phyloP scores from a whole-genome alignment of 257 asterid genomes.

The Ocimum tenuiflorum region DNA sequence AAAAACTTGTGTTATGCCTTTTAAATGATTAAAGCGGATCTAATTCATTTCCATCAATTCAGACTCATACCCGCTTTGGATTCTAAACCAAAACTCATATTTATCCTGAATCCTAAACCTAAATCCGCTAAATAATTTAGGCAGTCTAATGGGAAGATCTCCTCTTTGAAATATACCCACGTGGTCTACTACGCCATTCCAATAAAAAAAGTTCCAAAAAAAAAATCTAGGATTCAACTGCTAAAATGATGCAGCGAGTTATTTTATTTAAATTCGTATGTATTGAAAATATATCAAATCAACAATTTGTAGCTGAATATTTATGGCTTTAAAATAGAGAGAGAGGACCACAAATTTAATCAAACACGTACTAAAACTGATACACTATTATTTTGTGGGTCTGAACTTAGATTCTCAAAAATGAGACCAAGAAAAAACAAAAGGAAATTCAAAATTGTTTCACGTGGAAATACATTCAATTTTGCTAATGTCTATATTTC shows the following conservation, averaged over 20 bases:
- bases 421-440: conserved; percentile 22
- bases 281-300: neutral
- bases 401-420: conserved; percentile 9
- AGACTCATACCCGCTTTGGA: too few relatives aligned
- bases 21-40: too few relatives aligned
- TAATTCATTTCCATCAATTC: too few relatives aligned
- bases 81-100: too few relatives aligned
- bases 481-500: conserved; percentile 5
- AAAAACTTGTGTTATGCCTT: too few relatives aligned
- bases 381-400: conserved; percentile 18
- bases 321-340: neutral
- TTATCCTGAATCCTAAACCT: too few relatives aligned
- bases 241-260: too few relatives aligned
- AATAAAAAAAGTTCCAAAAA: neutral
- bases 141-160: too few relatives aligned
- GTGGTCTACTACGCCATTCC: neutral
- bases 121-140: too few relatives aligned
- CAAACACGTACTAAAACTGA: conserved; percentile 6
- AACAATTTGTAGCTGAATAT: conserved; percentile 1
- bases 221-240: too few relatives aligned
- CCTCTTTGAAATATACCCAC: neutral
- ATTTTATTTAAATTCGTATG: too few relatives aligned
- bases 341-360: conserved; percentile 13
- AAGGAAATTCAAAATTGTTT: conserved; percentile 25
- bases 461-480: conserved; percentile 7